Evolutionary conservation across 208 protist species (phyloP).

Genomic region (Leishmania mexicana): DNA sequence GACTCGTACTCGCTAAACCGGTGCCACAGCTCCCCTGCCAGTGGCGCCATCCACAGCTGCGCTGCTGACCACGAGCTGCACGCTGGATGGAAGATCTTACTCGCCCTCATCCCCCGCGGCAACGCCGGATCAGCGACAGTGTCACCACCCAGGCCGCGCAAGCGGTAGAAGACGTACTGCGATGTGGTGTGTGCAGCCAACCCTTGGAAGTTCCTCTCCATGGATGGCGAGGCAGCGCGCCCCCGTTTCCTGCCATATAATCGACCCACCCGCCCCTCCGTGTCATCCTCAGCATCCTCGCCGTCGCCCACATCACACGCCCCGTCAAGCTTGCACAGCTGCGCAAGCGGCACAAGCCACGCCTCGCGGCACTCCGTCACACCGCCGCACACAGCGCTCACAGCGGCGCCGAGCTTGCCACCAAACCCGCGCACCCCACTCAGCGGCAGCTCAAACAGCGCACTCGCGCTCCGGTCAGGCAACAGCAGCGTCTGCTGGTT

Average conservation of each 20-base stretch:
- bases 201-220: background rate
- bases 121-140: conserved; percentile 43
- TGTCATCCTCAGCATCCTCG: conserved; percentile 14
- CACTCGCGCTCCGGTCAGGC: conserved; percentile 52
- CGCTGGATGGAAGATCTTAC: conserved; percentile 65
- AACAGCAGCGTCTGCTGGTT: conserved; percentile 83
- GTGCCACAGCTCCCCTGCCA: conserved; percentile 58
- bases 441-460: conserved; percentile 47
- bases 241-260: conserved; percentile 3
- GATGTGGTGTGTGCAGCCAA: background rate
- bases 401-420: conserved; percentile 81
- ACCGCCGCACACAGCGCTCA: conserved; percentile 49
- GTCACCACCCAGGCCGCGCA: conserved; percentile 55
- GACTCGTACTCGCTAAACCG: conserved; percentile 61
- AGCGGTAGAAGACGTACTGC: conserved; percentile 40
- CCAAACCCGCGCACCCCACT: conserved; percentile 43
- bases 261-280: background rate
- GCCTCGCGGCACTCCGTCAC: conserved; percentile 45
- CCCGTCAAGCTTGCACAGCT: conserved; percentile 15
- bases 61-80: conserved; percentile 34
- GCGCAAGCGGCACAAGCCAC: conserved; percentile 49
- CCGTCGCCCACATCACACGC: conserved; percentile 6
- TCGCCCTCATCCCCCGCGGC: conserved; percentile 56
- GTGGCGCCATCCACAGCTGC: conserved; percentile 65
- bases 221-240: background rate